Evolutionary conservation across 176 grass and related monocot genomes (phyloP).

Genomic region (Otatea glauca): DNA sequence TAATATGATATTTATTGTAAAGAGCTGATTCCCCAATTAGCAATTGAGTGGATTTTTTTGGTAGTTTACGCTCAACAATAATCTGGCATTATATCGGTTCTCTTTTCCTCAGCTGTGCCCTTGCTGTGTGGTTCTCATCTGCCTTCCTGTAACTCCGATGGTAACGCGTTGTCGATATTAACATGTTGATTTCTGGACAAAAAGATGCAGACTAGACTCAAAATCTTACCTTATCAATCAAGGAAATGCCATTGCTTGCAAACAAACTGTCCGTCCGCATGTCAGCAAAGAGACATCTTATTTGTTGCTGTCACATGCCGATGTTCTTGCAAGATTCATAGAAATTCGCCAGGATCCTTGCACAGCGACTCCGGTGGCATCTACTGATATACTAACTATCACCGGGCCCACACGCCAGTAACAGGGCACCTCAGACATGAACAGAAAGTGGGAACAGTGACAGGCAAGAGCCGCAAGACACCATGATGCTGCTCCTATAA

Average conservation of each 20-base stretch:
- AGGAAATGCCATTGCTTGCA: conserved; percentile 17
- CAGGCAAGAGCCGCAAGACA: conserved; percentile 22
- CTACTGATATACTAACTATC: not conserved
- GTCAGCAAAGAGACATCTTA: not conserved
- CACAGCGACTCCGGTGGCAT: conserved; percentile 30
- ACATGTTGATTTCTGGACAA: not conserved
- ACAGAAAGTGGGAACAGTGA: conserved; percentile 24
- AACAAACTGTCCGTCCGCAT: conserved; percentile 15
- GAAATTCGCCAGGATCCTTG: conserved; percentile 34
- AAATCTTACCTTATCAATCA: not conserved
- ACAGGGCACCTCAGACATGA: not conserved
- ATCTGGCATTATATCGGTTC: not conserved
- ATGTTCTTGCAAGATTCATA: conserved; percentile 28
- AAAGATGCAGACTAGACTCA: not conserved
- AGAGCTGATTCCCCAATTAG: not conserved
- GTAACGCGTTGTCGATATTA: not conserved
- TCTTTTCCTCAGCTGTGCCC: not conserved
- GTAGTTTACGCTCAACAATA: not conserved
- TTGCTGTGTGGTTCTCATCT: conserved; percentile 12
- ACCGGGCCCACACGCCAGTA: not conserved
- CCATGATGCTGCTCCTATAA: conserved; percentile 45
- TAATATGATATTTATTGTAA: conserved; percentile 13
- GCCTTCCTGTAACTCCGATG: not conserved
- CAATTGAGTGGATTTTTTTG: conserved; percentile 18
- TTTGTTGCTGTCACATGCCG: conserved; percentile 44